Percentiles rank a stretch among this genome's conserved stretches.
These are phyloP conservation scores for Paramarasmius palmivorus DNA, from an alignment of 1,284 basidiomycete genomes.

Conservation along the genomic window DNA sequence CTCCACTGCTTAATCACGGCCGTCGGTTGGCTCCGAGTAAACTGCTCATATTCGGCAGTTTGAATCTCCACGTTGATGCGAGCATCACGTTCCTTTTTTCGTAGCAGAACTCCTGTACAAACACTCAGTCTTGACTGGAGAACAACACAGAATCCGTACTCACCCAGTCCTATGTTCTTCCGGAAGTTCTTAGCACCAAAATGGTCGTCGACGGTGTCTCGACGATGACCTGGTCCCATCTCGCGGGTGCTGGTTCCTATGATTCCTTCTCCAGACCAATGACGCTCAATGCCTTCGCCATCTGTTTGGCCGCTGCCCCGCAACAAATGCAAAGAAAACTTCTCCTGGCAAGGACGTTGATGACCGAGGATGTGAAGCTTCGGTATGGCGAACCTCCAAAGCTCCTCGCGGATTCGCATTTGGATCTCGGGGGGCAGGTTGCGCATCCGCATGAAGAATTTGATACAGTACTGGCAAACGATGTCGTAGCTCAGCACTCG, in stretches of 20 bases:
- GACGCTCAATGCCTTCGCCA: slow-evolving; percentile 26
- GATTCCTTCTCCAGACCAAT: slow-evolving; percentile 24
- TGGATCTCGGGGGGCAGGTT: slow-evolving; percentile 7
- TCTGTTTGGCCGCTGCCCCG: slow-evolving; percentile 22
- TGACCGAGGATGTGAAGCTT: slow-evolving; percentile 28
- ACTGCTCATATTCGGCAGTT: no score
- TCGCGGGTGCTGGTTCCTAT: slow-evolving; percentile 23
- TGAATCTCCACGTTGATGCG: no score
- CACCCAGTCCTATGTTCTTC: slow-evolving; percentile 20
- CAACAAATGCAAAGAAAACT: slow-evolving; percentile 19
- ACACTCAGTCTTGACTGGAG: no score
- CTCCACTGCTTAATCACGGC: no score
- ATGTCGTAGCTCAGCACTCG: slow-evolving; percentile 22
- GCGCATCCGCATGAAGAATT: slow-evolving; percentile 8
- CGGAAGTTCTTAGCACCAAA: slow-evolving; percentile 18
- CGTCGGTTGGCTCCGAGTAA: no score
- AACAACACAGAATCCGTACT: no score
- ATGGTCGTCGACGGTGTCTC: slow-evolving; percentile 24
- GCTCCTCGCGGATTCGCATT: background rate
- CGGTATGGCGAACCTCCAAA: slow-evolving; percentile 18
- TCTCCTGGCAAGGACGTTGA: slow-evolving; percentile 17
- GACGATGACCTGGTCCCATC: slow-evolving; percentile 23
- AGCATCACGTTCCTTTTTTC: no score
- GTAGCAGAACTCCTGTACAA: no score
- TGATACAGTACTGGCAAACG: slow-evolving; percentile 18